Percentiles rank a stretch among this genome's conserved stretches.
These are phyloP conservation scores for Scedosporium boydii DNA, from an alignment of 2,329 filamentous ascomycete genomes.

Conservation along the genomic window DNA sequence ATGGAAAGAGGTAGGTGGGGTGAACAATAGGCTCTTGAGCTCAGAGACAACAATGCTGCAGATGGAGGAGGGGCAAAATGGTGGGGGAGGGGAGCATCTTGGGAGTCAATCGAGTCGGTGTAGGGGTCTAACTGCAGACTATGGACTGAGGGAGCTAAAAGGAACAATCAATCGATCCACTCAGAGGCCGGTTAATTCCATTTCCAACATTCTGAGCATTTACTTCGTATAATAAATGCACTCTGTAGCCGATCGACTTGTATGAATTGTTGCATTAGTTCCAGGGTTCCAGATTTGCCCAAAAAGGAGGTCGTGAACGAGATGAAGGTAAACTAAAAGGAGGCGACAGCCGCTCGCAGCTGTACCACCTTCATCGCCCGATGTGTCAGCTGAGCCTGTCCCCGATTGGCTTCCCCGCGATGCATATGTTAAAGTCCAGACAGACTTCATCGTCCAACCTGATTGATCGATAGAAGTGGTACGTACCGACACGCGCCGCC, in stretches of 20 bases:
- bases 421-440: too few relatives aligned
- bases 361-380: neutral
- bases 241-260: neutral
- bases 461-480: neutral
- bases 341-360: neutral
- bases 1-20: constrained; percentile 1
- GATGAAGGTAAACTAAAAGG: neutral
- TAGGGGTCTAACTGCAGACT: neutral
- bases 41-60: neutral
- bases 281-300: neutral
- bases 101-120: neutral
- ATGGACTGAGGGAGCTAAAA: too few relatives aligned
- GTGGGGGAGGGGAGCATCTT: neutral
- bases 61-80: neutral
- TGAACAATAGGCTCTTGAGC: neutral
- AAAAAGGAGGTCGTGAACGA: neutral
- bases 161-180: neutral
- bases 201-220: too few relatives aligned
- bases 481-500: neutral
- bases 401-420: too few relatives aligned
- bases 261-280: neutral
- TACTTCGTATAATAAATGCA: neutral
- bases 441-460: neutral
- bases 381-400: neutral
- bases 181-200: neutral